phyloP scores from a whole-genome alignment of 495 filamentous ascomycete genomes.

The Tuber calosporum region DNA sequence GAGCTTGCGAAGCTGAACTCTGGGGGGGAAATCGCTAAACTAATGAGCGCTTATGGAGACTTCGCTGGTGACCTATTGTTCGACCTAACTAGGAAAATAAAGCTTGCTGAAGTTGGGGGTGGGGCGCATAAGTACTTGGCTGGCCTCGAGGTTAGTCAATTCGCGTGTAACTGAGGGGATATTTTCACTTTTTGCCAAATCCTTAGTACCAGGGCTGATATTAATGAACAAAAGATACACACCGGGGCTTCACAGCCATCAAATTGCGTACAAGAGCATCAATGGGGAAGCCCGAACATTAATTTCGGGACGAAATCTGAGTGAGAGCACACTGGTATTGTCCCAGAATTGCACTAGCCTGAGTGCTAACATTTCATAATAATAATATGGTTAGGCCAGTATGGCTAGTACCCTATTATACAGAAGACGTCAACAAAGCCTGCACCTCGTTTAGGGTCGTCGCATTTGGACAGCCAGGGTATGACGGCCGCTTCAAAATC shows the following conservation, averaged over 20 bases:
- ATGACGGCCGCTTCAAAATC: neutral
- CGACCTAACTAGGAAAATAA: constrained; percentile 11
- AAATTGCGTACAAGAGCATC: neutral
- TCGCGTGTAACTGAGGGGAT: neutral
- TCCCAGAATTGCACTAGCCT: neutral
- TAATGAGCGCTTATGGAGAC: constrained; percentile 7
- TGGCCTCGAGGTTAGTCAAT: neutral
- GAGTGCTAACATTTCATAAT: neutral
- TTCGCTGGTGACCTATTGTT: constrained; percentile 10
- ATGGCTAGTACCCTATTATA: neutral
- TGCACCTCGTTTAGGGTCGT: neutral
- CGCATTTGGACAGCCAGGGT: neutral
- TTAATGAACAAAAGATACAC: neutral
- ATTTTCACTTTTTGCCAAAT: neutral
- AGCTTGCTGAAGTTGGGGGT: neutral
- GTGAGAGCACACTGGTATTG: neutral
- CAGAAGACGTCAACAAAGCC: neutral
- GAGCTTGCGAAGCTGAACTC: constrained; percentile 6
- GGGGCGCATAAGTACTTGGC: neutral
- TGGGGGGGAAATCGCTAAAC: neutral
- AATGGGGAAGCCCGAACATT: neutral
- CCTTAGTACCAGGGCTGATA: neutral
- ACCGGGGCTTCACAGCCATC: neutral
- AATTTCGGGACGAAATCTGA: neutral
- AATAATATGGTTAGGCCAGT: neutral